phyloP scores from a whole-genome alignment of 805 yeast genomes.

The Saturnispora gosingensis region DNA sequence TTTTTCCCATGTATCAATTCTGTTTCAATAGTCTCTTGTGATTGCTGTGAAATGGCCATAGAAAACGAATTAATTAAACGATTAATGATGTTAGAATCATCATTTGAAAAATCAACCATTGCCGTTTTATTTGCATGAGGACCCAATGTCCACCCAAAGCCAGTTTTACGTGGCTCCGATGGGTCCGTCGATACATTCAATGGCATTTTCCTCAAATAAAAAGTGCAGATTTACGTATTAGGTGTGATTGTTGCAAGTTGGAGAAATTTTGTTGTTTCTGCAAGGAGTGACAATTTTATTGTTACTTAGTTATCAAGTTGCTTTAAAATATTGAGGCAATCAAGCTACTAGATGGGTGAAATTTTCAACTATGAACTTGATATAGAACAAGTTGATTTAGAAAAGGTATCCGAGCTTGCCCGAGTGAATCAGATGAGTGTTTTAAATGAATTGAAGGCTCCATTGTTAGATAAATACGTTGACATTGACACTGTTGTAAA shows the following conservation, averaged over 20 bases:
- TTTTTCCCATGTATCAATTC: slow-evolving; percentile 17
- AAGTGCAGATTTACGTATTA: background rate
- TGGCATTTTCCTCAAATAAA: background rate
- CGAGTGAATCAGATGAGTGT: background rate
- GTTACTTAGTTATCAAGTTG: background rate
- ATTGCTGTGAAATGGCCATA: slow-evolving; percentile 28
- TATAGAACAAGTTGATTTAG: background rate
- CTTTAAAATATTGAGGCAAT: background rate
- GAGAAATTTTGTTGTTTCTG: background rate
- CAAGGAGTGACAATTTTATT: background rate
- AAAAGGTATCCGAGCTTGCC: background rate
- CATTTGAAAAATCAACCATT: background rate
- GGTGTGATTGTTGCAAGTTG: background rate
- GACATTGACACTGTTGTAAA: slow-evolving; percentile 9
- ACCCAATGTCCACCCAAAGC: slow-evolving; percentile 1
- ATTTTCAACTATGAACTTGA: background rate
- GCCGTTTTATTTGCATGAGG: background rate
- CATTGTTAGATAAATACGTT: slow-evolving; percentile 9
- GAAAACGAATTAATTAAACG: slow-evolving; percentile 24
- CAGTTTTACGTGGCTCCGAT: background rate
- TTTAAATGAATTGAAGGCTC: slow-evolving; percentile 4
- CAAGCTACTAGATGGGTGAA: background rate
- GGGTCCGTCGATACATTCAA: background rate
- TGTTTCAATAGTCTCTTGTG: slow-evolving; percentile 24
- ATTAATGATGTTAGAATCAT: slow-evolving; percentile 19